Base-by-base conservation (phyloP, 2,329 filamentous ascomycete genomes). In the Sordariomycetes sp. region DNA sequence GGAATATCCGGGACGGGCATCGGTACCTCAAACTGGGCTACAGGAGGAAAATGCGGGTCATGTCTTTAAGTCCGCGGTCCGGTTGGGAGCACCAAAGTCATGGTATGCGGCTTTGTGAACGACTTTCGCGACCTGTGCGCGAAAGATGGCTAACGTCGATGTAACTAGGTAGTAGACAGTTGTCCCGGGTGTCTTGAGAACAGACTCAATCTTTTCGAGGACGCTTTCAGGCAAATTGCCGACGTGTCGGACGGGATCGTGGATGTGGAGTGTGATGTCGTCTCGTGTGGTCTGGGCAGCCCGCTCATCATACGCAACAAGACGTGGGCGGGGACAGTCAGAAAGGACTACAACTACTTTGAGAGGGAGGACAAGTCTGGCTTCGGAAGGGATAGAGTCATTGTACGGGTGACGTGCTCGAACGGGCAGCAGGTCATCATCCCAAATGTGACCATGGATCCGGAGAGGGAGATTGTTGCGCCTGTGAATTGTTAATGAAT, bases 391-490 rank as follows among this genome's bases (percentile, higher is more conserved):
- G 62, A 64, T 32, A 55, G 36, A 7, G 60, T 64, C 10, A 59
- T 55, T 20, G 58, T 64, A 2, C 58, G 62, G 15, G 55, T 64
- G 10, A 61, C 58, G 6, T 63, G 62, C 54, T 62, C 62, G 34
- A 64, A 64, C 55, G 62, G 62, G n/a, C 59, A 59, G 39, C 58
- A 60, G 51, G 60, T 64, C 3, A 56, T 62, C 3, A 42, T 62
- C 13, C 62, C 58, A 6, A 60, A 62, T 4, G 59, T 64, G 12
- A 60, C 55, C 42, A 59, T 52, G 53, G 53, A 48, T 1, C 53
- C 39, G 6, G 54, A 57, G 53, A 22, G 13, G 53, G 28, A 56
- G 34, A 59, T 52, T 22, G 20, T 52, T 25, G 59, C 60, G 24
- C 60, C 60, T 25, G 59, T 59, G 36, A 61, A 61, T 52, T 61